phyloP scores from a whole-genome alignment of 768 basidiomycete genomes.

The Macrolepiota fuliginosa region DNA sequence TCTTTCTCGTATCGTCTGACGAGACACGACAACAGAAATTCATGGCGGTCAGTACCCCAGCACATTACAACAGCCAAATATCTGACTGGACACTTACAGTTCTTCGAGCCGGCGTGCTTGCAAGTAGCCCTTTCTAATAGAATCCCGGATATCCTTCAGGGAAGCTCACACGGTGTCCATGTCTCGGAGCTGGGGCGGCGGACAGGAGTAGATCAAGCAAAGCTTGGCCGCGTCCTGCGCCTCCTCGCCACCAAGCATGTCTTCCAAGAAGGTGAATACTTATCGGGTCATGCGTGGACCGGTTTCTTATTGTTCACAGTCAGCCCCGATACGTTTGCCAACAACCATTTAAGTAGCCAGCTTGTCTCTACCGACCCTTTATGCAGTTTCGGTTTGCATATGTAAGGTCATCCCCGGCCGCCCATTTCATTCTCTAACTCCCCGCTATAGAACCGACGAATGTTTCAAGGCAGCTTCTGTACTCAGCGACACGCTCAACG shows the following conservation, averaged over 20 bases:
- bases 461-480: constrained; percentile 19
- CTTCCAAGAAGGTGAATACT: constrained; percentile 29
- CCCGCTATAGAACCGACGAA: constrained; percentile 19
- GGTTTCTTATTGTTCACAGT: constrained; percentile 20
- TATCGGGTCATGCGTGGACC: neutral
- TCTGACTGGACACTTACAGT: constrained; percentile 13
- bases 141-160: constrained; percentile 35
- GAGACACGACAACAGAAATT: constrained; percentile 13
- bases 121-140: constrained; percentile 31
- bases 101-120: constrained; percentile 31
- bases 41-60: constrained; percentile 6
- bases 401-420: constrained; percentile 15
- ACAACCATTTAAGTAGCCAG: constrained; percentile 33
- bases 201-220: constrained; percentile 30
- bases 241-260: constrained; percentile 37
- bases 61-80: neutral
- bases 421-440: neutral
- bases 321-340: constrained; percentile 30
- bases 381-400: constrained; percentile 22
- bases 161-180: constrained; percentile 34
- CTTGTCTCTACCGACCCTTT: constrained; percentile 26
- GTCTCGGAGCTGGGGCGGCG: constrained; percentile 27
- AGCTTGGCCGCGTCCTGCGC: constrained; percentile 37
- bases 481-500: constrained; percentile 33
- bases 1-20: neutral